Evolutionary conservation across 1,284 basidiomycete species (phyloP), one percentile per base, ranked within the genome.

Genomic region (Trichosporon sp.): DNA sequence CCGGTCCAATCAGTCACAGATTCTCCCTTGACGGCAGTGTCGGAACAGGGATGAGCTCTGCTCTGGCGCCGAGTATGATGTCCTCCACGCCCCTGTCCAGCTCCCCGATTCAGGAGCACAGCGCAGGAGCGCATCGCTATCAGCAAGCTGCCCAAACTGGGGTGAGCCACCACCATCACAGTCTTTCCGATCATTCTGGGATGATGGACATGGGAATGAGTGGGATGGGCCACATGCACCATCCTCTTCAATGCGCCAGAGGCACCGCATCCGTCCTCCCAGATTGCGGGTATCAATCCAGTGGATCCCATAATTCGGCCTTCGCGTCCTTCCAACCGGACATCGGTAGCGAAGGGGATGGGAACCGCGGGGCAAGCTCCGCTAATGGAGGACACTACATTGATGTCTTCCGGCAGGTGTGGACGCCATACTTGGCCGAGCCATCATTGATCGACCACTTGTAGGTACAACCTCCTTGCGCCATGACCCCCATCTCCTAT

Each of bases 361-460:
- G 49, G 25, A 31, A 21, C 16, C 49, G 49, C 25, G 49, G 49
- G 16, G 25, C 49, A 10, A 54, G 49, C 29, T 27, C 49, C 25
- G 49, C 70, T 27, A 65, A 69, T n/a, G 69, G 40, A 44, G 40
- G 69, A 16, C 64, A 65, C 1, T 72, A 73, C 40, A 49, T 73
- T 37, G 74, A 74, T 19, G 56, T 78, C 9, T 54, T 79, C 5
- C 78, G 73, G 71, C 77, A 77, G 5, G 77, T 76, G 0, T 80
- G 78, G 78, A 73, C 75, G 5, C 68, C 71, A 9, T 69, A 70
- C 4, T 65, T 80, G 16, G 77, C 79, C 0, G 70, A 74, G 2
- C 79, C 75, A 7, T 71, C 71, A 7, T 67, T 79, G 62, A 64
- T 80, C 21, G 73, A 78, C 40, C 76, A 78, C 60, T 68, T 79